Percentiles rank a stretch among this genome's conserved stretches.
Conservation (phyloP, 1,284 basidiomycete species). For the Ustilago vetiveriae region DNA sequence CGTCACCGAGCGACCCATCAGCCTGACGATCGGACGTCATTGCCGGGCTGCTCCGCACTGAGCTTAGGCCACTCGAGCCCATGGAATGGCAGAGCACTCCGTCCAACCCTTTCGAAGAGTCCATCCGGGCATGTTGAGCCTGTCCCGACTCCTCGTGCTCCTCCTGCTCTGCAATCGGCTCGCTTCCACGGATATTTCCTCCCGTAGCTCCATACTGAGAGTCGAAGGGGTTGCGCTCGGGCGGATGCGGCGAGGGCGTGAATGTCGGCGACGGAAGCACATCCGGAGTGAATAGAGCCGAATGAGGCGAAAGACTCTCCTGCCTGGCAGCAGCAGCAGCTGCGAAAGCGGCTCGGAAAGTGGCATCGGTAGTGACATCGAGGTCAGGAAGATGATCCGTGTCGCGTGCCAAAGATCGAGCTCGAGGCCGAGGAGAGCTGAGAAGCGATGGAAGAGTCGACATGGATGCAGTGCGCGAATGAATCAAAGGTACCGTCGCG, state of each 20-base stretch:
- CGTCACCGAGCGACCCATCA: too few relatives aligned
- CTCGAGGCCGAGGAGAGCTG: slow-evolving; percentile 37
- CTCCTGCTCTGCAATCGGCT: slow-evolving; percentile 11
- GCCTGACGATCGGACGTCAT: too few relatives aligned
- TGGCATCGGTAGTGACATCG: slow-evolving; percentile 26
- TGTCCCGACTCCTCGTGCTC: slow-evolving; percentile 2
- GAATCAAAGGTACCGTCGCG: slow-evolving; percentile 45
- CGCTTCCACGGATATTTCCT: slow-evolving; percentile 1
- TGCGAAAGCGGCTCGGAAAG: slow-evolving; percentile 21
- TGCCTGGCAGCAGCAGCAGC: slow-evolving; percentile 13
- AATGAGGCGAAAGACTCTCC: slow-evolving; percentile 37
- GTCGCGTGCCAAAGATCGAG: slow-evolving; percentile 31
- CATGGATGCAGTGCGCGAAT: slow-evolving; percentile 47
- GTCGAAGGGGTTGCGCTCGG: slow-evolving; percentile 39
- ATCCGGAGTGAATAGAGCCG: slow-evolving; percentile 43
- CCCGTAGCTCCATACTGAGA: slow-evolving; percentile 14
- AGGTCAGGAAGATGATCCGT: slow-evolving; percentile 22
- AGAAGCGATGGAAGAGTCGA: slow-evolving; percentile 42
- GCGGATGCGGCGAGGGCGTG: slow-evolving; percentile 37
- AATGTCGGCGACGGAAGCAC: slow-evolving; percentile 46
- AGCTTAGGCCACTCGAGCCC: background rate
- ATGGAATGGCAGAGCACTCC: background rate
- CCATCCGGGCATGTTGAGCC: background rate
- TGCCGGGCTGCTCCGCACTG: background rate
- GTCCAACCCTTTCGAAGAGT: background rate